Conservation (phyloP, 2,329 filamentous ascomycete species). For the Gaeumannomyces tritici region DNA sequence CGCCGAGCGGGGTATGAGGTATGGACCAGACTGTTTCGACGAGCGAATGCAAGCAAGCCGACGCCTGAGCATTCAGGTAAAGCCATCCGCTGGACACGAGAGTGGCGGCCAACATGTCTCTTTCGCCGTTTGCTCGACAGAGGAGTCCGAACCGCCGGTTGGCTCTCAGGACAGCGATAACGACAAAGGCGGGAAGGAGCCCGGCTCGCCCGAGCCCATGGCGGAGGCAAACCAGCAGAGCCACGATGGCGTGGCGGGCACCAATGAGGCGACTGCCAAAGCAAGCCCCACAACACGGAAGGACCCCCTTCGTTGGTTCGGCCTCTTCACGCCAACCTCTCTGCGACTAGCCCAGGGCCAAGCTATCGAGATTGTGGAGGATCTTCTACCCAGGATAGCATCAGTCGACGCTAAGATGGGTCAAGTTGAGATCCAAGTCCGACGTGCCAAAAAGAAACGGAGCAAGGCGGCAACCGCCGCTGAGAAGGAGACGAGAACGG, state of each 20-base stretch:
- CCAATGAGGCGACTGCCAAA: constrained; percentile 6
- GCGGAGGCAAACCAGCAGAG: neutral
- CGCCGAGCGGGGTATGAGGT: constrained; percentile 51
- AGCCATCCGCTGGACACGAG: neutral
- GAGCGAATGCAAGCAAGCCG: constrained; percentile 58
- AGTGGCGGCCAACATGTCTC: neutral
- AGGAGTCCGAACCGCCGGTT: neutral
- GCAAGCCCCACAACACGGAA: neutral
- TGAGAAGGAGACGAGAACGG: neutral
- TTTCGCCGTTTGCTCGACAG: neutral
- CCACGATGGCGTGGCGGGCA: constrained; percentile 2
- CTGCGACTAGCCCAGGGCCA: constrained; percentile 49
- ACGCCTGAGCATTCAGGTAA: constrained; percentile 23
- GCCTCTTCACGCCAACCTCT: constrained; percentile 40
- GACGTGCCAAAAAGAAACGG: constrained; percentile 47
- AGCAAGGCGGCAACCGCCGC: constrained; percentile 28
- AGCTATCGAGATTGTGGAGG: constrained; percentile 46
- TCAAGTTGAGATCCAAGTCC: constrained; percentile 58
- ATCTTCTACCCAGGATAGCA: constrained; percentile 46
- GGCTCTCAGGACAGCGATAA: neutral
- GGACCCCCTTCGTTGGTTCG: constrained; percentile 53
- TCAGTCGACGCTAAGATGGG: constrained; percentile 52
- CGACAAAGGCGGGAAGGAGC: neutral
- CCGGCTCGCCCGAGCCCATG: neutral
- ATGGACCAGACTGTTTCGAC: constrained; percentile 64